Evolutionary conservation across 306 rosid species (phyloP).

Genomic region (Betula pendula): DNA sequence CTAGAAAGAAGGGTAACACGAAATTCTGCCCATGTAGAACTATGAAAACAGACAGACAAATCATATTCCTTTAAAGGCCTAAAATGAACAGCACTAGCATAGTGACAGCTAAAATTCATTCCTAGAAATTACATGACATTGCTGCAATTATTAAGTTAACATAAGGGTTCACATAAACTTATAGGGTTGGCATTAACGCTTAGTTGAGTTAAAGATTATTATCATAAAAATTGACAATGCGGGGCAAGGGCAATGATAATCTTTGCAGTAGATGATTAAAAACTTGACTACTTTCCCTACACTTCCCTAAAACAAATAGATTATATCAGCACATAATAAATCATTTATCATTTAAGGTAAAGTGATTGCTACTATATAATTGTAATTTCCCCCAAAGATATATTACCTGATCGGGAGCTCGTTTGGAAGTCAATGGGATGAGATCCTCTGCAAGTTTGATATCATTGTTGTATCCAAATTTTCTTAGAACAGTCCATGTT

Average conservation of each 20-base stretch:
- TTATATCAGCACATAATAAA: neutral
- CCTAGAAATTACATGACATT: neutral
- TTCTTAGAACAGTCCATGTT: constrained; percentile 96
- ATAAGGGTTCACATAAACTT: neutral
- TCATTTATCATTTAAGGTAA: neutral
- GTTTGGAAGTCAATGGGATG: constrained; percentile 62
- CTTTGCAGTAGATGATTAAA: constrained; percentile 5
- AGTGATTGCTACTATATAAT: neutral
- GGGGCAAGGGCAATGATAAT: neutral
- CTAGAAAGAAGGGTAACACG: neutral
- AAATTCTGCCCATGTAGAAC: neutral
- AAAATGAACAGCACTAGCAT: neutral
- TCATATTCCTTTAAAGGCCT: neutral
- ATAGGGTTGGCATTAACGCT: neutral
- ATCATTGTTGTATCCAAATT: constrained; percentile 93
- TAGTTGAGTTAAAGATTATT: neutral
- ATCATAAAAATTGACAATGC: neutral
- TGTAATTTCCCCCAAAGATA: neutral
- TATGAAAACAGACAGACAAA: neutral
- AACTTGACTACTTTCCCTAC: neutral
- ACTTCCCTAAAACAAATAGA: constrained; percentile 6
- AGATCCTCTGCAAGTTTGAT: constrained; percentile 84
- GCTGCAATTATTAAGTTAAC: neutral
- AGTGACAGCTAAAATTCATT: neutral
- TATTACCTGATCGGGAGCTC: constrained; percentile 82